phyloP scores from a whole-genome alignment of 108 stramenopile genomes.

The Fragilariopsis cylindrus region DNA sequence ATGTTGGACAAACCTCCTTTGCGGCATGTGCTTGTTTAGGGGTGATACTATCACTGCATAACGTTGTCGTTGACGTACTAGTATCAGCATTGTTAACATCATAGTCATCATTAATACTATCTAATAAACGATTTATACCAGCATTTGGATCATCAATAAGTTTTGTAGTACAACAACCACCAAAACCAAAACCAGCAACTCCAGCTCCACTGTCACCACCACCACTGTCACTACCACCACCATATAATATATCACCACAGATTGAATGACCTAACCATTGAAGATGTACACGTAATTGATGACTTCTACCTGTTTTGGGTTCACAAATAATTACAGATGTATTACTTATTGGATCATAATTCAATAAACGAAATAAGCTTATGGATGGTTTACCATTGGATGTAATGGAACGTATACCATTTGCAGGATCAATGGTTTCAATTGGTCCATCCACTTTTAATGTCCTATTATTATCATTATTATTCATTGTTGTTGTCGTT shows the following conservation, averaged over 20 bases:
- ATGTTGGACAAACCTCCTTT: conserved; percentile 28
- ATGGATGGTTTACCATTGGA: conserved; percentile 62
- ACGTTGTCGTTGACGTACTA: too few species aligned
- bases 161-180: neutral
- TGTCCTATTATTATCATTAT: neutral
- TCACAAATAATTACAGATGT: conserved; percentile 63
- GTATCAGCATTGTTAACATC: too few species aligned
- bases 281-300: conserved; percentile 91
- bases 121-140: neutral
- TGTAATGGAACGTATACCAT: conserved; percentile 59
- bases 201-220: neutral
- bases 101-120: neutral
- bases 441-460: conserved; percentile 73
- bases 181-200: neutral
- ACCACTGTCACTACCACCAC: conserved; percentile 42
- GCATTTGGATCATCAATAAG: neutral
- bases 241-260: conserved; percentile 80
- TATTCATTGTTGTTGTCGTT: neutral
- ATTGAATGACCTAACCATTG: conserved; percentile 79
- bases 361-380: conserved; percentile 65
- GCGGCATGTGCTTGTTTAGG: neutral
- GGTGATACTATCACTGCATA: neutral
- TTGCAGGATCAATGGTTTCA: conserved; percentile 53
- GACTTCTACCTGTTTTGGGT: conserved; percentile 89
- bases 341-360: conserved; percentile 49